Conservation (phyloP, 2,329 filamentous ascomycete species). For the Xylaria polymorpha region DNA sequence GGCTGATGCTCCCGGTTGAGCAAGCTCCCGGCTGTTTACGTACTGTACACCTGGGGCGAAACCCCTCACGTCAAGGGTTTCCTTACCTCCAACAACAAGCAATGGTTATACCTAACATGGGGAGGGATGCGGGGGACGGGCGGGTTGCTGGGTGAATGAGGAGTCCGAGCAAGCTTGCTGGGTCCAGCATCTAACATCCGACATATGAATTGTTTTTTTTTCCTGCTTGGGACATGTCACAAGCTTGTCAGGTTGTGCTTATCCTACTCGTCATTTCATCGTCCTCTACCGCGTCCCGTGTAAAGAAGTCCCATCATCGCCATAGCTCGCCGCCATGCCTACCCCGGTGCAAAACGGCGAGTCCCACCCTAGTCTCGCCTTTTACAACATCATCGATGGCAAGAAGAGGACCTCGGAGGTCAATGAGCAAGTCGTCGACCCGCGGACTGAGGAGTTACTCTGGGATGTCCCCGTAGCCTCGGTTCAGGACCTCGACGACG, state of each 20-base stretch:
- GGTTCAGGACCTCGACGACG: constrained; percentile 55
- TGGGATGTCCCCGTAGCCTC: constrained; percentile 60
- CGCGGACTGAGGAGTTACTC: constrained; percentile 57
- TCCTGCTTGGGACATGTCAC: background rate
- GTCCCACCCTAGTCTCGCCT: constrained; percentile 44
- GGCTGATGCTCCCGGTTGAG: constrained; percentile 23
- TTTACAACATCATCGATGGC: constrained; percentile 60
- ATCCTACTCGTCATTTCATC: constrained; percentile 21
- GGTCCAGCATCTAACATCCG: background rate
- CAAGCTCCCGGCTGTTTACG: constrained; percentile 26
- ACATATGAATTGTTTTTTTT: background rate
- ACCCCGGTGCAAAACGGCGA: constrained; percentile 36
- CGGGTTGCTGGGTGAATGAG: background rate
- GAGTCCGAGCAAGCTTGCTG: background rate
- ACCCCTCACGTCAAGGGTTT: constrained; percentile 27
- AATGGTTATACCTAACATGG: constrained; percentile 10
- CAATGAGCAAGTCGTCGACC: constrained; percentile 56
- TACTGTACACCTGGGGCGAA: constrained; percentile 1
- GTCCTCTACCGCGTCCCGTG: constrained; percentile 6
- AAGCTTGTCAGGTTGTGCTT: constrained; percentile 6
- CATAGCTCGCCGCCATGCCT: constrained; percentile 30
- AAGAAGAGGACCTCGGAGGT: constrained; percentile 51
- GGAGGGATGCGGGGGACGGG: constrained; percentile 10
- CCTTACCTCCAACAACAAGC: background rate
- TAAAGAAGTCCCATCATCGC: constrained; percentile 3